A percentile compares a stretch with the other conserved stretches of the same genome.
Conservation (phyloP, 371 early-diverging fungal species). For the Coemansia sp. region DNA sequence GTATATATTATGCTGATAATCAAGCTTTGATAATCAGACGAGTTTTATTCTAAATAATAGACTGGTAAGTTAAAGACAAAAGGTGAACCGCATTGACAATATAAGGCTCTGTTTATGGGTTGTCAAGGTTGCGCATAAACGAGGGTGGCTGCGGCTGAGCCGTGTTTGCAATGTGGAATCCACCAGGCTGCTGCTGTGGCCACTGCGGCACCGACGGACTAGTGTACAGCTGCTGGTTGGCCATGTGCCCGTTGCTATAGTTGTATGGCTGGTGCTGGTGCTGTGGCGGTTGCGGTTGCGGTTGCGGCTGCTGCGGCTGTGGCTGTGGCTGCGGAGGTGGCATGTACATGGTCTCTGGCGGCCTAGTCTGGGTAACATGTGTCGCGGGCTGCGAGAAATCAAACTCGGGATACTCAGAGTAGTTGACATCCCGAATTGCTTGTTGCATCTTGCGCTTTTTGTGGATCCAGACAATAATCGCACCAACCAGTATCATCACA, state of each 20-base stretch:
- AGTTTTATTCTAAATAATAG: background rate
- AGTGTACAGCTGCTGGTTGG: background rate
- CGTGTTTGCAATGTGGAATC: background rate
- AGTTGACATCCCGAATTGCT: constrained; percentile 2
- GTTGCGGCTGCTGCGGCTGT: background rate
- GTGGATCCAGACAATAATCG: constrained; percentile 7
- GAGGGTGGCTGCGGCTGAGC: constrained; percentile 1
- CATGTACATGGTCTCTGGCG: background rate
- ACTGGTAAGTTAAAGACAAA: background rate
- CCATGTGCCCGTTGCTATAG: background rate
- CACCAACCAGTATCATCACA: constrained; percentile 4
- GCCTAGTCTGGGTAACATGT: background rate
- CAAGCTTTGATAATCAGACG: background rate
- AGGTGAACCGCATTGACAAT: too few relatives aligned
- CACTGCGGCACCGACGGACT: constrained; percentile 1
- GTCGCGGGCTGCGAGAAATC: constrained; percentile 9
- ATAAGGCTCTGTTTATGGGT: constrained; percentile 1
- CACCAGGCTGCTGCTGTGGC: constrained; percentile 6
- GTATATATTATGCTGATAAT: too few relatives aligned
- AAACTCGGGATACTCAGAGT: constrained; percentile 11
- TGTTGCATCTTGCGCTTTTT: constrained; percentile 9
- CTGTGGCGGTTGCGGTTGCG: too few relatives aligned
- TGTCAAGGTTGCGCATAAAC: constrained; percentile 13
- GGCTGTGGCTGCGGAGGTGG: background rate
- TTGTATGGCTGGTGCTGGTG: constrained; percentile 1